Percentiles rank a stretch among this genome's conserved stretches.
Evolutionary conservation across 1,284 basidiomycete species (phyloP).

Genomic region (Meripilus lineatus): DNA sequence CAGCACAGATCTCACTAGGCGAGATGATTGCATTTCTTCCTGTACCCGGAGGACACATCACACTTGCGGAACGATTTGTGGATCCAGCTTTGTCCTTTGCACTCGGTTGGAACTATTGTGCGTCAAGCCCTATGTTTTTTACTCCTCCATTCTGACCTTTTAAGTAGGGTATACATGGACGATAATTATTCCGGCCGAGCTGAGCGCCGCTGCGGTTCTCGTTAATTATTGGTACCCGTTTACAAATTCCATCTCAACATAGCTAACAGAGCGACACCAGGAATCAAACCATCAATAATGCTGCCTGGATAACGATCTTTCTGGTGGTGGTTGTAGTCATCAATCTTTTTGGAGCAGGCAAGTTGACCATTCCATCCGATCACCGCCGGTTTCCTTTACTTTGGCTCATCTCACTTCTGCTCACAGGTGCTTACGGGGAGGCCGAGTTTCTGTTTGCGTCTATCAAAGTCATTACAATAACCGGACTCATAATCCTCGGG

Average conservation of each 20-base stretch:
- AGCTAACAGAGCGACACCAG: slow-evolving; percentile 9
- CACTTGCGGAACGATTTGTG: slow-evolving; percentile 74
- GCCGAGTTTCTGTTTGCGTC: slow-evolving; percentile 73
- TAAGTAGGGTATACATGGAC: slow-evolving; percentile 67
- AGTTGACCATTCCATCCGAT: slow-evolving; percentile 12
- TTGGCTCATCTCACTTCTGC: slow-evolving; percentile 1
- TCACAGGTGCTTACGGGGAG: slow-evolving; percentile 60
- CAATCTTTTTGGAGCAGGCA: slow-evolving; percentile 73
- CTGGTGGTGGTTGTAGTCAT: slow-evolving; percentile 69
- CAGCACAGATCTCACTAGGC: slow-evolving; percentile 33
- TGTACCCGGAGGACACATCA: slow-evolving; percentile 68
- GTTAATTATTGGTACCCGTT: slow-evolving; percentile 64
- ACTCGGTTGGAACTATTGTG: slow-evolving; percentile 78
- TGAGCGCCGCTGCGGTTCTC: slow-evolving; percentile 74
- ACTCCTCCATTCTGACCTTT: neutral
- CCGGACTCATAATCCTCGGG: slow-evolving; percentile 48
- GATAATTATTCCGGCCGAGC: slow-evolving; percentile 71
- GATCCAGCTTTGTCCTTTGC: slow-evolving; percentile 78
- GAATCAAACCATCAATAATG: slow-evolving; percentile 49
- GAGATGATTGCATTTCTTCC: slow-evolving; percentile 35
- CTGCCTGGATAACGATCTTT: slow-evolving; percentile 74
- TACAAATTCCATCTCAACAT: slow-evolving; percentile 5
- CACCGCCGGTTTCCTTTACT: neutral
- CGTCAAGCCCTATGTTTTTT: slow-evolving; percentile 2
- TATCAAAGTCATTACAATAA: slow-evolving; percentile 78